A percentile compares a stretch with the other conserved stretches of the same genome.
Conservation (phyloP, 176 grass and related monocot species). For the Hordeum vulgare region DNA sequence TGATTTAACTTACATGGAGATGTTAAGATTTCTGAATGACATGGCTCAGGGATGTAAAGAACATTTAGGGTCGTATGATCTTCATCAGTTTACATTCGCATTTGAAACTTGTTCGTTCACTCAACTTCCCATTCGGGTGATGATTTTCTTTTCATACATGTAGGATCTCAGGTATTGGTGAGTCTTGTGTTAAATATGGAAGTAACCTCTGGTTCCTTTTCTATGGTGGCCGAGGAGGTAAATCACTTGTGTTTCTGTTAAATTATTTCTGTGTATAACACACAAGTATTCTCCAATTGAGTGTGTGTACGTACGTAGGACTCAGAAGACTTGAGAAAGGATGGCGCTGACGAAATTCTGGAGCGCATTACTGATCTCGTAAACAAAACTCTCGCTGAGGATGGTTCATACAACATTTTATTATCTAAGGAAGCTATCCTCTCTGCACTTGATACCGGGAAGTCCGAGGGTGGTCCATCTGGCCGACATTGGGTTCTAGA, state of each 20-base stretch:
- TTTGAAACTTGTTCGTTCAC: not conserved
- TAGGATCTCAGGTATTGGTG: constrained; percentile 89
- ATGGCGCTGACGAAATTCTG: constrained; percentile 57
- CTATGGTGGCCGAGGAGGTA: constrained; percentile 97
- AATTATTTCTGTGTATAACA: not conserved
- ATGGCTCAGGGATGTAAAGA: not conserved
- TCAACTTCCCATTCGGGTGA: not conserved
- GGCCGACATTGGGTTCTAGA: constrained; percentile 91
- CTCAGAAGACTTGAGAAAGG: constrained; percentile 82
- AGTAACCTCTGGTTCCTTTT: constrained; percentile 49
- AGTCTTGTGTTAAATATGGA: constrained; percentile 72
- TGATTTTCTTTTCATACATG: not conserved
- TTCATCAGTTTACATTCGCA: not conserved
- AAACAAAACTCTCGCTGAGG: constrained; percentile 56
- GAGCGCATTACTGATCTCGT: constrained; percentile 73
- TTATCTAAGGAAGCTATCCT: constrained; percentile 84
- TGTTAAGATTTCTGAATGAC: not conserved
- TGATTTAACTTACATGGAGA: not conserved
- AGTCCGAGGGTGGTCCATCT: constrained; percentile 69
- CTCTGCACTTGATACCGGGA: constrained; percentile 78
- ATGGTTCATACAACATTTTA: constrained; percentile 50
- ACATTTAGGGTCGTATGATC: not conserved
- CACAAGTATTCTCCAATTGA: not conserved
- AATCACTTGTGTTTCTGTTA: not conserved
- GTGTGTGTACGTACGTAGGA: constrained; percentile 36